These are phyloP conservation scores for Cryoendolithus antarcticus DNA, from an alignment of 2,329 filamentous ascomycete species.

Conservation along the genomic window DNA sequence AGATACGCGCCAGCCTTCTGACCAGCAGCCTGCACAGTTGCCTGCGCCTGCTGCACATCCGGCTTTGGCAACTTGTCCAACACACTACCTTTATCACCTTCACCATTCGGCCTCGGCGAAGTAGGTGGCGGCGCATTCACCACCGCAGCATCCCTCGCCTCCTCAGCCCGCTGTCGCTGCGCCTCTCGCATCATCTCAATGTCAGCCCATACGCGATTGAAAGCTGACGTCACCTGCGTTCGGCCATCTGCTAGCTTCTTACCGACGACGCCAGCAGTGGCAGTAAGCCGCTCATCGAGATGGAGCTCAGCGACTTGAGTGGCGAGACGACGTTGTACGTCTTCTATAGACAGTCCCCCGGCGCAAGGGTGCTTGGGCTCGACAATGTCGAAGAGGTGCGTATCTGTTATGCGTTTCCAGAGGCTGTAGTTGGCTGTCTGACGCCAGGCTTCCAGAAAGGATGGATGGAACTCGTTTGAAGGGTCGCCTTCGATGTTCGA, in stretches of 20 bases:
- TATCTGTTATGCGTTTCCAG: constrained; percentile 62
- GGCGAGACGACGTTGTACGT: constrained; percentile 78
- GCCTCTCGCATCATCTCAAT: constrained; percentile 71
- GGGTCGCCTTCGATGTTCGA: constrained; percentile 68
- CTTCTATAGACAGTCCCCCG: constrained; percentile 83
- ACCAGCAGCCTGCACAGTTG: constrained; percentile 40
- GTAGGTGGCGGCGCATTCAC: constrained; percentile 7
- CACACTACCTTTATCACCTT: constrained; percentile 8
- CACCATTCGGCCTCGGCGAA: constrained; percentile 7
- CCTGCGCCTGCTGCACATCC: constrained; percentile 43
- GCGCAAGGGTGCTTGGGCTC: constrained; percentile 89
- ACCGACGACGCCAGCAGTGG: constrained; percentile 73
- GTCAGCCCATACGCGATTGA: constrained; percentile 81
- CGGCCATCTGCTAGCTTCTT: constrained; percentile 78
- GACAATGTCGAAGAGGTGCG: constrained; percentile 85
- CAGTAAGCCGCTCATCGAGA: constrained; percentile 77
- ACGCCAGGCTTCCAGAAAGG: constrained; percentile 82
- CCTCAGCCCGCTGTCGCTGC: constrained; percentile 52
- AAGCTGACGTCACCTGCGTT: constrained; percentile 75
- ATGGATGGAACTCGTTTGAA: constrained; percentile 64
- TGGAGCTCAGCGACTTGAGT: constrained; percentile 91
- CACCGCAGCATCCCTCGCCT: constrained; percentile 33
- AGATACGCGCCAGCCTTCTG: constrained; percentile 49
- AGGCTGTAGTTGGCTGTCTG: constrained; percentile 83
- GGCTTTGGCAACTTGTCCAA: constrained; percentile 20